Evolutionary conservation across 345 rosid genomes (phyloP).

Genomic region (Salix dunnii): DNA sequence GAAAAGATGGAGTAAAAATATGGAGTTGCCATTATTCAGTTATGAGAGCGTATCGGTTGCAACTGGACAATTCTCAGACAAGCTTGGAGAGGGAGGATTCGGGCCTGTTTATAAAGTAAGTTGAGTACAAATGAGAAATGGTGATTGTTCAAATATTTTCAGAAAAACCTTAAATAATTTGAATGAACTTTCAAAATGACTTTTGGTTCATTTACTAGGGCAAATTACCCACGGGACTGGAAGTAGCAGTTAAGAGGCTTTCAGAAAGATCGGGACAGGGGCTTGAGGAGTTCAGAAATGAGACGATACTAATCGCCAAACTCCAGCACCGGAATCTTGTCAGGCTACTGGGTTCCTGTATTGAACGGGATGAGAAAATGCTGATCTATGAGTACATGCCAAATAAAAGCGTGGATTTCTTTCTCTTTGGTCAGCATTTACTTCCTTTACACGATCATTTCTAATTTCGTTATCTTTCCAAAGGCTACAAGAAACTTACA

Average conservation of each 20-base stretch:
- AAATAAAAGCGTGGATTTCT: background rate
- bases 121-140: too few species aligned
- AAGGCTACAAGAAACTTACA: background rate
- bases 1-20: background rate
- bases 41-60: background rate
- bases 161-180: background rate
- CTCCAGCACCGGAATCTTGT: constrained; percentile 7
- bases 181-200: background rate
- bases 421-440: background rate
- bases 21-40: background rate
- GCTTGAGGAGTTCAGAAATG: background rate
- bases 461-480: background rate
- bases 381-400: background rate
- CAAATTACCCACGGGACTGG: background rate
- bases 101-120: too few species aligned
- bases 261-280: constrained; percentile 5
- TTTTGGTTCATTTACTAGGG: background rate
- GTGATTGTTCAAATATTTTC: too few species aligned
- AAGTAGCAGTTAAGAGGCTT: constrained; percentile 4
- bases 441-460: background rate
- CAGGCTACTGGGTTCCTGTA: background rate
- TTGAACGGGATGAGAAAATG: background rate
- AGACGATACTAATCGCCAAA: constrained; percentile 1
- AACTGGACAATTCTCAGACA: background rate
- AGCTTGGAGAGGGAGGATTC: background rate